Conservation (phyloP, 2,329 filamentous ascomycete species). For the Colletotrichum sp. region DNA sequence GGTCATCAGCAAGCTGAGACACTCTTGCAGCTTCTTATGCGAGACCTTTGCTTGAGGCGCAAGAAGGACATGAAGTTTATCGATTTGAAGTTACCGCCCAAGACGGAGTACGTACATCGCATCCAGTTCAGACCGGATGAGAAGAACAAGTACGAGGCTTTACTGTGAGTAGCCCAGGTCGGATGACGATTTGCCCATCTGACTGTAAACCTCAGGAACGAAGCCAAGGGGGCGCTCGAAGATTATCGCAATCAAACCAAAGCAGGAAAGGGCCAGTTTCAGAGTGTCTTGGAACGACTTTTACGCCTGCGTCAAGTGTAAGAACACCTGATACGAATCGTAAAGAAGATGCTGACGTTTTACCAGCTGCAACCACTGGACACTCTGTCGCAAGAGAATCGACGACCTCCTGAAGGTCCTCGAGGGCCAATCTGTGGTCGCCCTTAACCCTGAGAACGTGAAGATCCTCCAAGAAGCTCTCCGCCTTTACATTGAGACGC, state of each 20-base stretch:
- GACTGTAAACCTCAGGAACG: constrained; percentile 49
- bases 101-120: constrained; percentile 78
- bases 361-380: constrained; percentile 82
- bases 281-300: constrained; percentile 78
- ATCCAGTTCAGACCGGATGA: constrained; percentile 77
- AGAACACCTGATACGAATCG: constrained; percentile 28
- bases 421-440: constrained; percentile 69
- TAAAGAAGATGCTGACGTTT: constrained; percentile 18
- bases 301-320: constrained; percentile 79
- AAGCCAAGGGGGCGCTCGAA: constrained; percentile 75
- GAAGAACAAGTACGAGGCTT: constrained; percentile 75
- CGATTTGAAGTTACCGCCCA: constrained; percentile 76
- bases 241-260: constrained; percentile 56
- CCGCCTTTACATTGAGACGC: constrained; percentile 76
- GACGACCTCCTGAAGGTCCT: constrained; percentile 72
- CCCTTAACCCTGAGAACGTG: constrained; percentile 73
- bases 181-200: constrained; percentile 12
- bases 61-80: constrained; percentile 90
- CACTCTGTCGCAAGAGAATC: constrained; percentile 77
- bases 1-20: constrained; percentile 62
- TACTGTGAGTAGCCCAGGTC: constrained; percentile 57
- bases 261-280: constrained; percentile 62
- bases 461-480: constrained; percentile 76
- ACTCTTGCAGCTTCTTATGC: constrained; percentile 78
- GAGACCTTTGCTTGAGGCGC: constrained; percentile 78